Base-by-base conservation (phyloP, 345 rosid genomes). In the Sisymbrium altissimum region DNA sequence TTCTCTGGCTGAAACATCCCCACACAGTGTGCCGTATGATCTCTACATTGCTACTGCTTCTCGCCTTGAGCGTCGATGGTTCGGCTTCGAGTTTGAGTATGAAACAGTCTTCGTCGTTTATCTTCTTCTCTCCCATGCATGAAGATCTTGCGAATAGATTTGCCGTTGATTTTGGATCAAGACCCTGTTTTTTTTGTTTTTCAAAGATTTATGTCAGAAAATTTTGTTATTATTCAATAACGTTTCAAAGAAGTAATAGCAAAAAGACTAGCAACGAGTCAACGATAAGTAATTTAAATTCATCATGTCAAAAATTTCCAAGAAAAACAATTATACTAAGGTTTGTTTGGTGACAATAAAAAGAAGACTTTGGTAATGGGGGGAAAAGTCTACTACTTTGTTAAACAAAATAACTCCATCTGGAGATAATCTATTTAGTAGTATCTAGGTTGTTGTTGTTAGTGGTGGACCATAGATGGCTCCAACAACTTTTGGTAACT, bases 1-100 rank as follows among this genome's bases (percentile, higher is more conserved):
- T 92, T 83, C 84, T 86, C 46, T 95, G 99, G 81, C 97, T 88
- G 75, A 95, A 95, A 77, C 85, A 84, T 11, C 99, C 99, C 97
- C 92, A 88, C 1, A 95, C 71, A 0, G 96, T 86, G 89, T 89
- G 97, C 44, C 89, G 58, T 27, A 89, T 85, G 65, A 92, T 89
- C 72, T 92, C 94, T 12, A 88, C 86, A 23, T 80, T 88, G 83
- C 80, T 80, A 52, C 85, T 81, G 77, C 97, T 89, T 80, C 96
- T 82, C 6, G 88, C 85, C 71, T 81, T 78, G 3, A 92, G 77
- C 0, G 85, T 70, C 1, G 90, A 76, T 15, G 90, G 53, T 52
- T 85, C 96, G 0, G 91, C 87, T 73, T 92, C 97, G 0, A 92
- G 83, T 68, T 86, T 86, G 66, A 92, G 86, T 49, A 86, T 68